Evolutionary conservation across 148 eudicot genomes (phyloP), one percentile per base, ranked within the genome.

Genomic region (Nepenthes gracilis): DNA sequence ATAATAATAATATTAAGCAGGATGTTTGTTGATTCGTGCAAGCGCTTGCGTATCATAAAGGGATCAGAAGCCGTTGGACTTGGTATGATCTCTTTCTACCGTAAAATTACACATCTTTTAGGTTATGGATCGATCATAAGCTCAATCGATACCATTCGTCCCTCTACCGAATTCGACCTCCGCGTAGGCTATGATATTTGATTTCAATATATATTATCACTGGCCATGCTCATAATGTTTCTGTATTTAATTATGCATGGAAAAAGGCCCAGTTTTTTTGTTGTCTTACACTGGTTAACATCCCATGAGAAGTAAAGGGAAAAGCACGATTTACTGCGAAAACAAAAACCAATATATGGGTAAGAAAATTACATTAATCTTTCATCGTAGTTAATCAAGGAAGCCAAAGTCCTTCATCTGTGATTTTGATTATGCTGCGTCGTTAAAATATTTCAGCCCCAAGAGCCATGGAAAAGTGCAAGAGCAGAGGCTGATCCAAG

Each of bases 61-160:
- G 90, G 90, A 65, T 81, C 90, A 1, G 90, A 84, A 61, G 90
- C 90, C 4, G 78, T 77, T 72, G 90, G 86, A 54, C 90, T 84
- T 40, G 90, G 90, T 84, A 74, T 55, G 70, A 54, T 43, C 50
- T 58, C n/a, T 35, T 12, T 58, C 2, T 35, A 2, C 36, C 33
- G 13, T 35, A 5, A 11, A 35, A 35, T 37, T 35, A 23, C 33
- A 35, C 33, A 58, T 23, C 0, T 23, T 23, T 23, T 23, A 23
- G 0, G 23, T 23, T 23, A 23, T 23, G 0, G 23, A 23, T 23
- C 23, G 0, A 23, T 23, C 23, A 23, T 23, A 23, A 23, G 23
- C 23, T 23, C 23, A 23, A 23, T 23, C 23, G 23, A 23, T 23
- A 23, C 23, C 23, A 0, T 23, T 23, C 23, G 0, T 23, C 23